Evolutionary conservation across 176 grass and related monocot species (phyloP), one percentile per base, ranked within the genome.

Genomic region (Leersia perrieri): DNA sequence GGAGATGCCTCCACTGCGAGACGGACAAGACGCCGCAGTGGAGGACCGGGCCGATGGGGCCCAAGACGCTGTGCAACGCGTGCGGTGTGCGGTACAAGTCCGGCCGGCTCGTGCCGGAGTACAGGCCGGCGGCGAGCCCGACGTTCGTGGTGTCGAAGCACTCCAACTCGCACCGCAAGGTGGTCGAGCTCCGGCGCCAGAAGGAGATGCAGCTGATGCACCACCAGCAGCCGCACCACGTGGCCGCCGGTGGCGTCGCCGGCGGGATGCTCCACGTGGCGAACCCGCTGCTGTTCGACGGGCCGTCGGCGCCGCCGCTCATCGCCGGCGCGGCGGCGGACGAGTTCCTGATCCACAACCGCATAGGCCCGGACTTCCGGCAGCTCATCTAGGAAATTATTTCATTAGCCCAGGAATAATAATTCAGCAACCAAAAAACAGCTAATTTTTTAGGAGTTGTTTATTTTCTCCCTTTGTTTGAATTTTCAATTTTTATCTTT

Each of bases 151-250:
- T 89, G 77, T 85, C 95, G 2, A 89, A 91, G 86, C 95, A 98
- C 86, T 98, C 95, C 76, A 98, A 98, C 80, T 98, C 92, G 7
- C 95, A 98, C 88, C 95, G 95, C 41, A 98, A 98, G 92, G 95
- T 98, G 58, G 29, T 98, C 23, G 95, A 98, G 88, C 89, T 98
- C 68, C 88, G 90, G 35, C 90, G 95, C n/a, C 95, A 98, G 88
- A 98, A 93, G 88, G 92, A 95, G 71, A 22, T 79, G 63, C 84
- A 89, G 9, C 64, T 68, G 25, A 75, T 62, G 33, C 60, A 68
- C 7, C 87, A 70, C 32, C 85, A 31, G 55, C 78, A 69, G 31
- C 62, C 68, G 26, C 69, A 34, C 60, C 72, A 89, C 15, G 31
- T 78, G 13, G 78, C 47, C 81, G 30, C 63, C 1, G 47, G n/a